These are phyloP conservation scores for Aspergillus vadensis DNA, from an alignment of 2,329 filamentous ascomycete species.

Conservation along the genomic window DNA sequence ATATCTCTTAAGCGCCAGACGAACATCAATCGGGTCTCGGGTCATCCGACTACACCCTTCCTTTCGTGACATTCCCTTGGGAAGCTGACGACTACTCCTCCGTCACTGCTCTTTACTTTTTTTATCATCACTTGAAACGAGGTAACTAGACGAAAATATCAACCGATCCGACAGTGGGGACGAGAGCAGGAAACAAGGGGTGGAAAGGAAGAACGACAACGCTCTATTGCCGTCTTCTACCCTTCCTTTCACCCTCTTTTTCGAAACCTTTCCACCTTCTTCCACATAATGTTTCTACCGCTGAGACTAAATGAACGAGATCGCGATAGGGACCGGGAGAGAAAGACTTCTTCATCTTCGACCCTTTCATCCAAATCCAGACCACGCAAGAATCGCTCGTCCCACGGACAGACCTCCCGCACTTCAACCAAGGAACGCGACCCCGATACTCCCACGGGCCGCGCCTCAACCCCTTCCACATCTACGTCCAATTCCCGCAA, in stretches of 20 bases:
- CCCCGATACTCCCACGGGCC: constrained; percentile 30
- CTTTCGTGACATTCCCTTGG: constrained; percentile 3
- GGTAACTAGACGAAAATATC: constrained; percentile 28
- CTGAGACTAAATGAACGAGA: constrained; percentile 40
- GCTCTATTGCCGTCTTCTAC: constrained; percentile 20
- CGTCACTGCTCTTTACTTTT: constrained; percentile 1
- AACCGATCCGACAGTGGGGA: constrained; percentile 13
- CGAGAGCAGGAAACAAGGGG: constrained; percentile 16
- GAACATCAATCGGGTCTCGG: constrained; percentile 13
- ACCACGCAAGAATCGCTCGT: constrained; percentile 33
- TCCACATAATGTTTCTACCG: constrained; percentile 41
- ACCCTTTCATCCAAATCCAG: constrained; percentile 30
- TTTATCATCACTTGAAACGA: constrained; percentile 14
- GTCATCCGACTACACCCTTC: constrained; percentile 2
- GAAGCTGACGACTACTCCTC: not conserved
- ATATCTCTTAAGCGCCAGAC: constrained; percentile 37
- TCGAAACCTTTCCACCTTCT: constrained; percentile 23
- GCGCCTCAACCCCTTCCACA: constrained; percentile 32
- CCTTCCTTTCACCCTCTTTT: constrained; percentile 29
- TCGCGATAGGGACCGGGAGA: constrained; percentile 32
- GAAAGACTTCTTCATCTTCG: constrained; percentile 31
- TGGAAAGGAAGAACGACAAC: constrained; percentile 16
- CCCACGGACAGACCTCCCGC: constrained; percentile 34
- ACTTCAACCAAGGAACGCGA: constrained; percentile 39
- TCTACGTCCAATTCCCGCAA: constrained; percentile 26